Base-by-base conservation (phyloP, 2,329 filamentous ascomycete species). In the Penicillium polonicum region DNA sequence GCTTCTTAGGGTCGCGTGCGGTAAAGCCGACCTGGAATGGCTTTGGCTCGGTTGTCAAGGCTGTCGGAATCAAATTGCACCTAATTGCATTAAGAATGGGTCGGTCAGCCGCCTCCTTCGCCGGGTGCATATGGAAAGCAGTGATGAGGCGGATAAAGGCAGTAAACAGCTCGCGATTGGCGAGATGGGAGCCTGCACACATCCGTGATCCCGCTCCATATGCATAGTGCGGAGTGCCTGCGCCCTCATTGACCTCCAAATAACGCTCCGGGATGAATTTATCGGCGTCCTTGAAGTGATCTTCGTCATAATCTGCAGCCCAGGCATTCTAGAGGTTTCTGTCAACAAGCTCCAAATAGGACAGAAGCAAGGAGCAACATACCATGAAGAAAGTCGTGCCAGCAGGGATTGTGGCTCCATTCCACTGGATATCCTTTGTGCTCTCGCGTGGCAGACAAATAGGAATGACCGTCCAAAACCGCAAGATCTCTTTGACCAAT, bases 371-470 rank as follows among this genome's bases (percentile, higher is more conserved):
- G 17, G 17, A 43, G 31, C 19, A 60, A 60, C 68, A 44, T 69
- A 83, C 82, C 88, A 93, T 88, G 74, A 92, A 91, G 65, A 93
- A 91, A 2, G 87, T 90, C 0, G 88, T 92, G 1, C 88, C 88
- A 0, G 88, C 82, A 0, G 90, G 90, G 38, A 94, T 89, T 1
- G 81, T 76, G 0, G 85, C 79, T 17, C 84, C 84, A 25, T 89
- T 79, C 75, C 87, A 92, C 4, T 82, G 78, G 55, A 93, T 89
- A 60, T 89, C 86, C 64, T 87, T 89, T 70, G 89, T 88, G 60
- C 81, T 88, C 17, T 85, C 85, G 4, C 90, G 80, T 0, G 90
- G 90, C 0, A 94, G 80, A 65, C 86, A 91, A 65, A 94, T 88
- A 2, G 89, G 88, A 62, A 92, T 89, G 31, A 93, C 89, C 2